phyloP scores from a whole-genome alignment of 345 rosid genomes.

The Fremontodendron californicum region DNA sequence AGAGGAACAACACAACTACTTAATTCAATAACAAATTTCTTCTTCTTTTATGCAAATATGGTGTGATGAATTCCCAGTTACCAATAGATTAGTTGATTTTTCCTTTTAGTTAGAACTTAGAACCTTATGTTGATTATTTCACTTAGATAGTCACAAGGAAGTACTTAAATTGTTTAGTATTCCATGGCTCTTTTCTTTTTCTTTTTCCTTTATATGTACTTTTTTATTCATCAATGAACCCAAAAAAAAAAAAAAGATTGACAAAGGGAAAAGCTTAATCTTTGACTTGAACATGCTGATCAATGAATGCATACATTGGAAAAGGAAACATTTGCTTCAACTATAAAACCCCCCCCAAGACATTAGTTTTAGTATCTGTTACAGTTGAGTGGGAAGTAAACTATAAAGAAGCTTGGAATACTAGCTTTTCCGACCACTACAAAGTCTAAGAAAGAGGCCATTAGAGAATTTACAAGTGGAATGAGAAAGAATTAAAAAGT shows the following conservation, averaged over 20 bases:
- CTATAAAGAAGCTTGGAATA: not conserved
- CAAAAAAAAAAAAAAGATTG: not conserved
- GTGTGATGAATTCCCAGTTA: not conserved
- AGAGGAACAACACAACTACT: not conserved
- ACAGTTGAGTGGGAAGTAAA: not conserved
- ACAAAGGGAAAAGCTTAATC: not conserved
- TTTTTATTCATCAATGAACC: too few species aligned
- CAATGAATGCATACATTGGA: constrained; percentile 6
- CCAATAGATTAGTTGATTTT: too few species aligned
- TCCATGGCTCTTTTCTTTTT: not conserved
- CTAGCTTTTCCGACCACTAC: not conserved
- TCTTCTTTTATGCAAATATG: not conserved
- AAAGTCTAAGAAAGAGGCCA: not conserved
- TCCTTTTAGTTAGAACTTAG: not conserved
- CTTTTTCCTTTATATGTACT: too few species aligned
- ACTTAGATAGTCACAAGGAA: too few species aligned
- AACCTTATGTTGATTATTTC: not conserved
- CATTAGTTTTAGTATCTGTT: not conserved
- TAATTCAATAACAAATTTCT: not conserved
- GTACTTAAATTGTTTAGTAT: too few species aligned
- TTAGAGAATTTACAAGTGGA: not conserved
- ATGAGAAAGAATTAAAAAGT: not conserved
- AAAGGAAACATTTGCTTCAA: constrained; percentile 14
- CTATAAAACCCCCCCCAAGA: not conserved
- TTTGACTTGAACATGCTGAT: not conserved